Conservation (phyloP, 23 red algal genomes). For the Cyanidioschyzon merolae region DNA sequence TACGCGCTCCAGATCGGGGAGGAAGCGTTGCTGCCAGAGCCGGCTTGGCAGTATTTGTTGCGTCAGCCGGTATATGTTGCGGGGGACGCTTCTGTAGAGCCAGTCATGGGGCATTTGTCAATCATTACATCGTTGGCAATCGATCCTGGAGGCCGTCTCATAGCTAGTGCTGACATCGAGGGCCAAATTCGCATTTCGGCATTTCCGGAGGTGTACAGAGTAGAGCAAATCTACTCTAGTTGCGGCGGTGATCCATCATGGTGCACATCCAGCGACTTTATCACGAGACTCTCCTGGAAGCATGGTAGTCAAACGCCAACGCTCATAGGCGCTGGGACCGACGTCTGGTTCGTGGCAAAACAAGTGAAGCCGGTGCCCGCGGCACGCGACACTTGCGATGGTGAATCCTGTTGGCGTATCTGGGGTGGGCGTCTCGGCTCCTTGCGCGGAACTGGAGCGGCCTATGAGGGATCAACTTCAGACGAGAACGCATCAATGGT, state of each 20-base stretch:
- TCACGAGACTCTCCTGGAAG: neutral
- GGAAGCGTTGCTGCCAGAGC: neutral
- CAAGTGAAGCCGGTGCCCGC: neutral
- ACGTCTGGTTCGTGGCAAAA: neutral
- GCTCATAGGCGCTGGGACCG: neutral
- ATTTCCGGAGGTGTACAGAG: conserved; percentile 3
- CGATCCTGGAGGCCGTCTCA: neutral
- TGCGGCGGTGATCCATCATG: neutral
- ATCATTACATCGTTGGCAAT: neutral
- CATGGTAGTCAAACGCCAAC: neutral
- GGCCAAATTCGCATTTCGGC: conserved; percentile 1
- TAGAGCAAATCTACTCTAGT: neutral
- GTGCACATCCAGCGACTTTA: neutral
- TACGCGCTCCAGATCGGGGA: neutral
- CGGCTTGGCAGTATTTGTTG: neutral
- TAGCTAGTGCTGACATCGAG: neutral
- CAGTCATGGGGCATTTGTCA: conserved; percentile 15
- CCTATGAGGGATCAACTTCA: too few species aligned
- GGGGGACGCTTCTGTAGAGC: neutral
- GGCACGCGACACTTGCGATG: too few species aligned
- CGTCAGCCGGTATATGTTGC: neutral
- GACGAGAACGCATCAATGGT: too few species aligned
- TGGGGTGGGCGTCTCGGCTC: too few species aligned
- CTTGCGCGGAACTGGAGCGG: too few species aligned
- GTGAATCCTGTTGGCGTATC: too few species aligned